These are phyloP conservation scores for Eucalyptus paniculata DNA, from an alignment of 345 rosid species.

Conservation along the genomic window DNA sequence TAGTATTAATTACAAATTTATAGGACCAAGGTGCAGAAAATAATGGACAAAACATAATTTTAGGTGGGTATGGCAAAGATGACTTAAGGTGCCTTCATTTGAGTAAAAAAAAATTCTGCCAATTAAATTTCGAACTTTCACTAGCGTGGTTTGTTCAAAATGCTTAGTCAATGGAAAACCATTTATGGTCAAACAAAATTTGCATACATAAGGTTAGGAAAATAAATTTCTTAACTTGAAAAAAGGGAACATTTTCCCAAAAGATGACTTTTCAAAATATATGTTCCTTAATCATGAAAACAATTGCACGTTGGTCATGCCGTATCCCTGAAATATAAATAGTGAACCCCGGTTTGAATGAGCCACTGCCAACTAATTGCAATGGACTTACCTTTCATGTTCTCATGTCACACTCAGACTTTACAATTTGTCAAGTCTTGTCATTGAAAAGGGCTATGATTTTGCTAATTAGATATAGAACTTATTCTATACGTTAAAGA, in stretches of 20 bases:
- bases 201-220: too few relatives aligned
- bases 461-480: background rate
- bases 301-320: background rate
- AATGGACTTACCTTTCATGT: background rate
- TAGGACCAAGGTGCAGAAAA: background rate
- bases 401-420: background rate
- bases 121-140: too few relatives aligned
- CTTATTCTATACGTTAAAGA: background rate
- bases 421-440: background rate
- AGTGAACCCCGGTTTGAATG: background rate
- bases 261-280: too few relatives aligned
- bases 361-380: background rate
- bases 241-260: too few relatives aligned
- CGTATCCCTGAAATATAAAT: background rate
- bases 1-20: background rate
- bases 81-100: background rate
- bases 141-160: background rate
- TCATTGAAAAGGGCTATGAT: background rate
- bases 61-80: background rate
- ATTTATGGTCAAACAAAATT: background rate
- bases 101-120: too few relatives aligned
- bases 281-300: background rate
- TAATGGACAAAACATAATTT: background rate
- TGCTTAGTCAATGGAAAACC: background rate
- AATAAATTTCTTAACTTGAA: too few relatives aligned